Evolutionary conservation across 768 basidiomycete genomes (phyloP).

Genomic region (Clavulina sp.): DNA sequence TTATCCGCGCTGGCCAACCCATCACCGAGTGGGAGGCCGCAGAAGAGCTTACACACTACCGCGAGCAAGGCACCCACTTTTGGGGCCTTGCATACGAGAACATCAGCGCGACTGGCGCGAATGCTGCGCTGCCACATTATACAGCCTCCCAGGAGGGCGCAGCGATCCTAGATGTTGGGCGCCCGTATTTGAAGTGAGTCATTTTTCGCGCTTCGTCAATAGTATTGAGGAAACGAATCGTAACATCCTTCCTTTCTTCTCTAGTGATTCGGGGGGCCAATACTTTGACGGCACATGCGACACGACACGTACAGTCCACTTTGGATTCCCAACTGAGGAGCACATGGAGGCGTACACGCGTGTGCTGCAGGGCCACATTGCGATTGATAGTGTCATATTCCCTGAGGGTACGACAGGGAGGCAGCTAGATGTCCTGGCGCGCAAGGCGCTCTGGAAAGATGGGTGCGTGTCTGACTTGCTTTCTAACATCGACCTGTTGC

Average conservation of each 20-base stretch:
- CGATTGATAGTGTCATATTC: conserved; percentile 78
- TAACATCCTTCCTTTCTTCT: conserved; percentile 8
- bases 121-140: conserved; percentile 94
- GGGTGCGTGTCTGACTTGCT: conserved; percentile 20
- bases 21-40: conserved; percentile 90
- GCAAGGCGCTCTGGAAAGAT: conserved; percentile 74
- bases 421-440: conserved; percentile 77
- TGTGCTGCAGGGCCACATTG: conserved; percentile 95
- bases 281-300: conserved; percentile 72
- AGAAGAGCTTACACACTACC: conserved; percentile 60
- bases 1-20: conserved; percentile 47
- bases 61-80: conserved; percentile 51
- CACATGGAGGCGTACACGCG: conserved; percentile 85
- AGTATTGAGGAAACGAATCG: too few species aligned
- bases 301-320: conserved; percentile 44
- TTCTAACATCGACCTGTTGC: too few species aligned
- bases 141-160: conserved; percentile 51
- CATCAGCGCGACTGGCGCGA: conserved; percentile 76
- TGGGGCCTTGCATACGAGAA: conserved; percentile 80
- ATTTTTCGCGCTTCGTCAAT: conserved; percentile 8
- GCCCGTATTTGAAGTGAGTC: conserved; percentile 52
- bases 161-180: conserved; percentile 54
- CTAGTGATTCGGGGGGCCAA: conserved; percentile 81
- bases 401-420: conserved; percentile 76
- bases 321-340: conserved; percentile 72